Conservation (phyloP, 2,329 filamentous ascomycete genomes). For the Trichoderma atroviride region DNA sequence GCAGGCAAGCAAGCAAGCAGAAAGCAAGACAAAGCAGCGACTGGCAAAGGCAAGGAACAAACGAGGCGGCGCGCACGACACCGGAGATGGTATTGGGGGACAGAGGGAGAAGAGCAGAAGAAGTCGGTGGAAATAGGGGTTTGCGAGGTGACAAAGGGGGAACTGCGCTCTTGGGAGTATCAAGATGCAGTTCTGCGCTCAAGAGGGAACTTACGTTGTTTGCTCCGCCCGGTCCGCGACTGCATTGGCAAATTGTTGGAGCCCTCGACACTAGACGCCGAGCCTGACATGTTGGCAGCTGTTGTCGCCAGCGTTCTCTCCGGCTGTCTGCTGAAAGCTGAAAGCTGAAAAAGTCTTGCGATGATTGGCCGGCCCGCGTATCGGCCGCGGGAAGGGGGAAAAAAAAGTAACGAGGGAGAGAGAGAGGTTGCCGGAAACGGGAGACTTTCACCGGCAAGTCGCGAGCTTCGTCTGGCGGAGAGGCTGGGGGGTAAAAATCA, state of each 20-base stretch:
- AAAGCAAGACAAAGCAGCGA: constrained; percentile 24
- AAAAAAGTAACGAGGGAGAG: not conserved
- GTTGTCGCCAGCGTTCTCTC: constrained; percentile 24
- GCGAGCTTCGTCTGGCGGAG: constrained; percentile 22
- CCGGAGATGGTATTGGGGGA: not conserved
- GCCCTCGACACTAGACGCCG: constrained; percentile 42
- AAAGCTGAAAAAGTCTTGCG: not conserved
- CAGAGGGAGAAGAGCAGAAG: not conserved
- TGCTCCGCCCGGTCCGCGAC: constrained; percentile 74
- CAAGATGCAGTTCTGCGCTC: constrained; percentile 20
- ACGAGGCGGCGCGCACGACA: not conserved
- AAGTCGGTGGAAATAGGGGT: not conserved
- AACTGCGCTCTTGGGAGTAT: not conserved
- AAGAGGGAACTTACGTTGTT: constrained; percentile 70
- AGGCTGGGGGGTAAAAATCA: constrained; percentile 18
- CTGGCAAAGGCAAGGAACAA: constrained; percentile 15
- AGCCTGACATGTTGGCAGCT: constrained; percentile 41
- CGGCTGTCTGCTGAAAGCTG: not conserved
- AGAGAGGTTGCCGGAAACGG: constrained; percentile 17
- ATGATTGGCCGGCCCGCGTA: constrained; percentile 18
- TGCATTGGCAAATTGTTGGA: constrained; percentile 61
- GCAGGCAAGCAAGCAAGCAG: constrained; percentile 10
- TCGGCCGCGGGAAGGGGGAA: not conserved
- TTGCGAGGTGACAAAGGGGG: not conserved
- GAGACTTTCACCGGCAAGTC: constrained; percentile 18